Conservation (phyloP, 176 grass and related monocot species). For the Oryza officinalis region DNA sequence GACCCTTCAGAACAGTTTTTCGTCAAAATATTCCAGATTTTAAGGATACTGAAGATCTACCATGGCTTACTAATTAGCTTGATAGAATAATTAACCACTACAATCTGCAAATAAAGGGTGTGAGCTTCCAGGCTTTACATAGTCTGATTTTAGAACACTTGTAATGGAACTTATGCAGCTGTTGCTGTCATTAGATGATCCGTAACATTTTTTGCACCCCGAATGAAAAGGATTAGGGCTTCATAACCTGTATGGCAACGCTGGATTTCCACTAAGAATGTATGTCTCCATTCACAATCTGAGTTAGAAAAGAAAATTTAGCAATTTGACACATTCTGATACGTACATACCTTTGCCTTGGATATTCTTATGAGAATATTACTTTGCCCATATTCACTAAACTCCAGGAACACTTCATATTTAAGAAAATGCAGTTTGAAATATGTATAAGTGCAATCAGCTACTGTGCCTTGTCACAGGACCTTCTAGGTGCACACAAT, state of each 20-base stretch:
- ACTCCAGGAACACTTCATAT: conserved; percentile 66
- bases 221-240: conserved; percentile 74
- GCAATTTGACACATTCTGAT: neutral
- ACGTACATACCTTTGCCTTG: conserved; percentile 60
- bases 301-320: neutral
- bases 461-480: conserved; percentile 47
- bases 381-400: conserved; percentile 47
- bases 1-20: no score
- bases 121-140: no score
- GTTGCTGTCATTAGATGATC: conserved; percentile 67
- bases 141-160: no score
- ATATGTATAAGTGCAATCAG: conserved; percentile 57
- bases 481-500: conserved; percentile 52
- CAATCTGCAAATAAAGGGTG: no score
- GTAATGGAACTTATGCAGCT: conserved; percentile 65
- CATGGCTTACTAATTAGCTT: no score
- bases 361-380: conserved; percentile 62
- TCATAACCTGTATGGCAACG: conserved; percentile 64
- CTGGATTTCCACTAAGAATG: neutral
- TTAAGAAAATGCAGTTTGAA: conserved; percentile 72
- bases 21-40: no score
- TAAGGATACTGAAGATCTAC: no score
- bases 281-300: neutral
- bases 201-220: conserved; percentile 59
- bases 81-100: no score